Conservation (phyloP, 2,329 filamentous ascomycete species). For the Corinectria fuckeliana region DNA sequence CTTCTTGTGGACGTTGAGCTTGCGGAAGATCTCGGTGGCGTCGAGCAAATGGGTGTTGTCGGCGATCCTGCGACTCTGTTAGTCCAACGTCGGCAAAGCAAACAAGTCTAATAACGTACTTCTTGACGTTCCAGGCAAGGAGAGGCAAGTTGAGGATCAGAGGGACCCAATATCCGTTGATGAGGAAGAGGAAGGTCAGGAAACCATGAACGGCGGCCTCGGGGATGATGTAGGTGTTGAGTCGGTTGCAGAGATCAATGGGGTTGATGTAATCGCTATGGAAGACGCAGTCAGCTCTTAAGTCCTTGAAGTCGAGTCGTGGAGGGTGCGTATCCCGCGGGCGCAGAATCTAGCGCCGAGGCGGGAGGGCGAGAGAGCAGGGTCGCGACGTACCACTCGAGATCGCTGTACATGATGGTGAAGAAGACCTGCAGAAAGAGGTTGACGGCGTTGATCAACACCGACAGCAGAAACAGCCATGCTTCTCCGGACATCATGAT, state of each 20-base stretch:
- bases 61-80: slow-evolving; percentile 71
- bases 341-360: slow-evolving; percentile 24
- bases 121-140: slow-evolving; percentile 94
- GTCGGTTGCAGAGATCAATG: slow-evolving; percentile 99
- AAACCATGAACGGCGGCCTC: slow-evolving; percentile 98
- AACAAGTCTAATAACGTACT: slow-evolving; percentile 67
- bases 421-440: slow-evolving; percentile 99
- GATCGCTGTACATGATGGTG: slow-evolving; percentile 99
- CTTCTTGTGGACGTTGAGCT: slow-evolving; percentile 99
- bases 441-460: slow-evolving; percentile 99
- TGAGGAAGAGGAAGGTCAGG: slow-evolving; percentile 92
- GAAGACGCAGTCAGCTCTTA: slow-evolving; percentile 24
- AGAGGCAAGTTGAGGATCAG: slow-evolving; percentile 91
- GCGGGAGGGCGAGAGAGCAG: slow-evolving; percentile 8
- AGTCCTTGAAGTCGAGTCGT: slow-evolving; percentile 2
- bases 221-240: slow-evolving; percentile 99
- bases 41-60: slow-evolving; percentile 97
- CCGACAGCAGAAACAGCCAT: slow-evolving; percentile 96
- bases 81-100: slow-evolving; percentile 17
- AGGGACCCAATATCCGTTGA: slow-evolving; percentile 98
- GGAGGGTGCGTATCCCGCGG: slow-evolving; percentile 18
- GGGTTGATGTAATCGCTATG: slow-evolving; percentile 98
- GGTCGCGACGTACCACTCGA: slow-evolving; percentile 82
- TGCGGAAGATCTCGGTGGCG: slow-evolving; percentile 98
- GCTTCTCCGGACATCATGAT: slow-evolving; percentile 89